phyloP scores from a whole-genome alignment of 495 filamentous ascomycete species.

The Xylaria flabelliformis region DNA sequence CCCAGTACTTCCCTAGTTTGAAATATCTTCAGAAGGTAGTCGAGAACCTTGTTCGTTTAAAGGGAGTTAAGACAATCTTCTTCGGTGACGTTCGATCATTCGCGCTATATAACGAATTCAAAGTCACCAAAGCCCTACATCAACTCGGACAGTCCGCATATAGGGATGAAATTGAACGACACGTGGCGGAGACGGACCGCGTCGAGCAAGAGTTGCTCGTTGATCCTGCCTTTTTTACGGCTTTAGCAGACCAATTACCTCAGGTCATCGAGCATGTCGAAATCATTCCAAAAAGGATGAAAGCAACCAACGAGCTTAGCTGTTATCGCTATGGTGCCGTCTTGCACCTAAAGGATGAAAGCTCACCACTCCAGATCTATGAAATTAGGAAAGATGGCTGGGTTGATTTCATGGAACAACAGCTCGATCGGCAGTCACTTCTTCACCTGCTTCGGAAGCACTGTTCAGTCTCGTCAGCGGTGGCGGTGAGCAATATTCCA shows the following conservation, averaged over 20 bases:
- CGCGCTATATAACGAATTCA: conserved; percentile 30
- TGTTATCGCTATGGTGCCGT: conserved; percentile 34
- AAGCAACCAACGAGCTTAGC: conserved; percentile 33
- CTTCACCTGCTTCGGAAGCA: not conserved
- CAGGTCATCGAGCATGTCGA: conserved; percentile 31
- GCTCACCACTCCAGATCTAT: not conserved
- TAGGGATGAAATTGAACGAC: conserved; percentile 15
- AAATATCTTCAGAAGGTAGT: conserved; percentile 28
- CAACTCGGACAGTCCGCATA: not conserved
- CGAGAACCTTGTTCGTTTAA: conserved; percentile 23
- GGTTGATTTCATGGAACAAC: not conserved
- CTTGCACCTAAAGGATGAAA: conserved; percentile 15
- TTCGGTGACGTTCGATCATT: conserved; percentile 33
- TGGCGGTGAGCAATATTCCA: conserved; percentile 13
- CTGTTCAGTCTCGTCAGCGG: not conserved
- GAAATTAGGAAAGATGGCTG: not conserved
- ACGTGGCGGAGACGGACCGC: conserved; percentile 18
- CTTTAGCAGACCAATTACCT: conserved; percentile 7
- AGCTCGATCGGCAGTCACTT: not conserved
- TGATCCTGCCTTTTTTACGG: conserved; percentile 27
- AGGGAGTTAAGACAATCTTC: conserved; percentile 27
- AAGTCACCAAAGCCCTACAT: conserved; percentile 17
- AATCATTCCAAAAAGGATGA: conserved; percentile 34
- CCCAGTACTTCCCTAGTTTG: conserved; percentile 24
- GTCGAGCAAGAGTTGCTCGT: conserved; percentile 24